Evolutionary conservation across 352 stramenopile species (phyloP), one percentile per base, ranked within the genome.

Genomic region (Globisporangium iwayamae): DNA sequence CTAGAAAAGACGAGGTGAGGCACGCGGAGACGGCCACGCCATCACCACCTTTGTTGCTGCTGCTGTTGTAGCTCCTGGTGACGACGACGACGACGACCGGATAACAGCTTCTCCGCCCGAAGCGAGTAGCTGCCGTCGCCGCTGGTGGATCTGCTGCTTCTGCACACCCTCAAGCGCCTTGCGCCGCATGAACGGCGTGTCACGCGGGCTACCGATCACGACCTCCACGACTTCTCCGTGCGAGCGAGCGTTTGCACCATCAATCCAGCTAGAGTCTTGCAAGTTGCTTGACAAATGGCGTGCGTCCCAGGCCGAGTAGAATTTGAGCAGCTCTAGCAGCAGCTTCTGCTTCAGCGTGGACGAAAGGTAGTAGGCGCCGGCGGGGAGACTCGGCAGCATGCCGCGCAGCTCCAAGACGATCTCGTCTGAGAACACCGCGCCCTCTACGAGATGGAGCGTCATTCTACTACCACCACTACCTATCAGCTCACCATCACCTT

Each of bases 101-200:
- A 83, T 56, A 61, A 86, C 72, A 9, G 79, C 74, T 45, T 73
- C 66, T 20, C 72, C 80, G 7, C 76, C 72, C 10, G 69, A 76
- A 2, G 74, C 52, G 58, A 85, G 70, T 51, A 71, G 56, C 20
- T 79, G 73, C n/a, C 76, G 69, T 14, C 77, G 69, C 39, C 75
- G 71, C 14, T 63, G 68, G 30, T 67, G 71, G 34, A 75, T 65
- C 30, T 65, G 52, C 46, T 66, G 65, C 58, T 63, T 74, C 55
- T 79, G 72, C 32, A 87, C 58, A 32, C 63, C 64, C 60, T 91
- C 78, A 4, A 86, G 60, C 8, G 83, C 83, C 66, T 91, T 91
- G 38, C 80, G 78, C 25, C 83, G 71, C 60, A 89, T 68, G 63
- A 89, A 91, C 20, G 80, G 83, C 61, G 80, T 90, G 62, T 91